These are phyloP conservation scores for Phytophthora crassamura DNA, from an alignment of 352 stramenopile genomes.

Conservation along the genomic window DNA sequence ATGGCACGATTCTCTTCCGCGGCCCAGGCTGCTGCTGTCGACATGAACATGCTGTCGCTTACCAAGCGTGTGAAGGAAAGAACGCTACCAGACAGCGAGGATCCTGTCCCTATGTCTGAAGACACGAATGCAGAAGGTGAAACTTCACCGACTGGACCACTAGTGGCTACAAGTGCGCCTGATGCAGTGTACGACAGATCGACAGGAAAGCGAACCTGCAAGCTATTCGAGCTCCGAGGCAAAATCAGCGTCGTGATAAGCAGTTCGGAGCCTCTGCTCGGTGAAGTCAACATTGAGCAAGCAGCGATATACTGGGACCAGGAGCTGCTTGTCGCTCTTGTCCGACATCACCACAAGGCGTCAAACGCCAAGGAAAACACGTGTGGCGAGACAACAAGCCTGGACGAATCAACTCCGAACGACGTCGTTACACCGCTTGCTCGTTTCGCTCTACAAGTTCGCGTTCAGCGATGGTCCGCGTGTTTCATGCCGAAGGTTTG, in stretches of 20 bases:
- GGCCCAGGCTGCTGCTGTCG: slow-evolving; percentile 55
- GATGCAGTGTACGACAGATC: slow-evolving; percentile 52
- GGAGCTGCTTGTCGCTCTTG: slow-evolving; percentile 63
- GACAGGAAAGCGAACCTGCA: slow-evolving; percentile 50
- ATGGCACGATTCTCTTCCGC: slow-evolving; percentile 70
- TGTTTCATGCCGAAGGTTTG: slow-evolving; percentile 62
- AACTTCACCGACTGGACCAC: slow-evolving; percentile 1
- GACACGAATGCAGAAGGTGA: slow-evolving; percentile 34
- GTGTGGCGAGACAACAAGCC: neutral
- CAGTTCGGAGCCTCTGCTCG: slow-evolving; percentile 59
- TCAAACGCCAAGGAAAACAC: neutral
- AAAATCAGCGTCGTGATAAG: slow-evolving; percentile 64
- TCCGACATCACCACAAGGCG: slow-evolving; percentile 55
- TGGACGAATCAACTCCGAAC: neutral
- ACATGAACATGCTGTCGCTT: slow-evolving; percentile 53
- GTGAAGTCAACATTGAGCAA: slow-evolving; percentile 57
- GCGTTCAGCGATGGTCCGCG: slow-evolving; percentile 58
- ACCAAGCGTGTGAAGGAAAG: slow-evolving; percentile 45
- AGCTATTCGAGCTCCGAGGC: slow-evolving; percentile 63
- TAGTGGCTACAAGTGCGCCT: slow-evolving; percentile 28
- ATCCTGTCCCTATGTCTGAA: slow-evolving; percentile 26
- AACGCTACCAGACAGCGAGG: slow-evolving; percentile 33
- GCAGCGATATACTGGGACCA: slow-evolving; percentile 77
- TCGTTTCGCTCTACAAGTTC: slow-evolving; percentile 51
- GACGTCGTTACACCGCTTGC: neutral